Evolutionary conservation across 192 early-diverging fungal species (phyloP).

Genomic region (Coemansia sp.): DNA sequence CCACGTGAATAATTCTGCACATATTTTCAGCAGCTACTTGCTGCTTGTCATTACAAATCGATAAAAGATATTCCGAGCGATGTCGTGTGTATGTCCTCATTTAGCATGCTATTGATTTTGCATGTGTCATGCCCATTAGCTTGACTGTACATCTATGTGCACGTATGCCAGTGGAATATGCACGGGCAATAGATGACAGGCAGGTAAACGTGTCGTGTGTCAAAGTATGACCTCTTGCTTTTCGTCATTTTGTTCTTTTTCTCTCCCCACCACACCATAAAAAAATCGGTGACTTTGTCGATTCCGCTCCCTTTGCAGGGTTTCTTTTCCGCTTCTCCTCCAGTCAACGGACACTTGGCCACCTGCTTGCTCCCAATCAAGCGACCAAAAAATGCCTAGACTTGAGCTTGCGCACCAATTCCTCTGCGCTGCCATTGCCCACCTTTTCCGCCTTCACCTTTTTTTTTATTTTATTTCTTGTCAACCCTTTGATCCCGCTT

Average conservation of each 20-base stretch:
- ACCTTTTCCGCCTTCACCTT: background rate
- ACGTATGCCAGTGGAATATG: no score
- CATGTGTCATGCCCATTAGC: no score
- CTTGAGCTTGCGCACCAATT: background rate
- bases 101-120: no score
- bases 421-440: no score
- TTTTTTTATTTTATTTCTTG: background rate
- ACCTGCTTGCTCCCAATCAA: background rate
- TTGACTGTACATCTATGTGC: no score
- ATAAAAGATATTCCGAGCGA: no score
- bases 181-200: no score
- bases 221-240: no score
- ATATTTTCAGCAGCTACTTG: background rate
- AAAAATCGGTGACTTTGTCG: background rate
- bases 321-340: constrained; percentile 1
- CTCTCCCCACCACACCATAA: no score
- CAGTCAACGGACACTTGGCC: background rate
- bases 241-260: no score
- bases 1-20: background rate
- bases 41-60: no score
- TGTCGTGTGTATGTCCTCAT: background rate
- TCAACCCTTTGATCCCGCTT: background rate
- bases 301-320: background rate
- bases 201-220: no score
- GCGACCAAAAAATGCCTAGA: background rate